Evolutionary conservation across 2,329 filamentous ascomycete genomes (phyloP).

Genomic region (Colletotrichum magnum): DNA sequence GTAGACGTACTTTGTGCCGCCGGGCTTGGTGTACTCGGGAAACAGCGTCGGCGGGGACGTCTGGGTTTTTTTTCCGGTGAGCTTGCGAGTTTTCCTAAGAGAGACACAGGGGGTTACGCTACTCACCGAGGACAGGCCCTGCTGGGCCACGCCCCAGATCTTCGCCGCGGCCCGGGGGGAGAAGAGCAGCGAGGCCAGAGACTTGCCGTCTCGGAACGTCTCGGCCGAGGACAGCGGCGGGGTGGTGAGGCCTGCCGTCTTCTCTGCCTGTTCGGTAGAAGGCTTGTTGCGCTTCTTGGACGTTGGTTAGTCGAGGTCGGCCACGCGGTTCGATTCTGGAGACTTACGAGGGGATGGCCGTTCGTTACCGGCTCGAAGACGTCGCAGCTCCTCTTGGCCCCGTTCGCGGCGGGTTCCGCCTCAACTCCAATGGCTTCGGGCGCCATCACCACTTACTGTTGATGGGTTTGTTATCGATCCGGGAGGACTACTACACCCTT

Average conservation of each 20-base stretch:
- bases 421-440: background rate
- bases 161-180: slow-evolving; percentile 18
- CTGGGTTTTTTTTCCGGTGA: background rate
- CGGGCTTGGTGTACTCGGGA: slow-evolving; percentile 56
- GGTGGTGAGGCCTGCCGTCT: slow-evolving; percentile 1
- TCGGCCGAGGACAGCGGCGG: slow-evolving; percentile 12
- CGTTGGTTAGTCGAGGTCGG: no score
- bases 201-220: background rate
- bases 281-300: slow-evolving; percentile 24
- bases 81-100: background rate
- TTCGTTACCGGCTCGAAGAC: background rate
- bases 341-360: background rate
- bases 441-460: background rate
- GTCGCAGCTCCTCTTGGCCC: slow-evolving; percentile 8
- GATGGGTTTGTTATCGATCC: no score
- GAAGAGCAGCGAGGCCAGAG: slow-evolving; percentile 24
- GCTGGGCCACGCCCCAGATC: slow-evolving; percentile 38
- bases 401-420: no score
- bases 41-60: slow-evolving; percentile 44
- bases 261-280: background rate
- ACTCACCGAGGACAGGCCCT: slow-evolving; percentile 26
- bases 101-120: no score
- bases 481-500: no score
- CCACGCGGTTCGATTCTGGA: background rate
- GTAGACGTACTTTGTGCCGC: slow-evolving; percentile 54